These are phyloP conservation scores for Colletotrichum tropicicola DNA, from an alignment of 2,329 filamentous ascomycete species.

Conservation along the genomic window DNA sequence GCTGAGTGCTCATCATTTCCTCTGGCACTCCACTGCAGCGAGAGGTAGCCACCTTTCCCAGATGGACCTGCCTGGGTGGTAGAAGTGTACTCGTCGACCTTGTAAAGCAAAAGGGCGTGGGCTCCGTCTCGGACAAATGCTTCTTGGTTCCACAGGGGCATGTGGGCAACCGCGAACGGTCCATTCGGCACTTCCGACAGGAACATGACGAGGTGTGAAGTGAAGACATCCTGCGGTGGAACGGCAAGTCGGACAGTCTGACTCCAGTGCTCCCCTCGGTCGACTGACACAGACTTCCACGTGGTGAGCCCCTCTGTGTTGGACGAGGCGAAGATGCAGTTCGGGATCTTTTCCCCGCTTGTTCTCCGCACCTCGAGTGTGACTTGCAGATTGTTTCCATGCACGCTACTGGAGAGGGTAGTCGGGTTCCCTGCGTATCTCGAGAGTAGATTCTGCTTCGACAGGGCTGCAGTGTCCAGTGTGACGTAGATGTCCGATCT, in stretches of 20 bases:
- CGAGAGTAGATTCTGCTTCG: constrained; percentile 76
- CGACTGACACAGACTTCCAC: constrained; percentile 86
- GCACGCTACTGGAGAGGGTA: constrained; percentile 68
- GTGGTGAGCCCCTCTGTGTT: constrained; percentile 82
- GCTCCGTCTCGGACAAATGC: constrained; percentile 89
- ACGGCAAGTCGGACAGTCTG: constrained; percentile 87
- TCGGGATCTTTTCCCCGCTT: constrained; percentile 83
- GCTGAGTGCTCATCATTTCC: constrained; percentile 73
- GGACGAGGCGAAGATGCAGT: constrained; percentile 87
- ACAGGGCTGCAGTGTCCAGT: constrained; percentile 79
- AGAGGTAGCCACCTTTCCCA: constrained; percentile 88
- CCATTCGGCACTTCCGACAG: constrained; percentile 86
- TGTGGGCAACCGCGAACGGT: constrained; percentile 90
- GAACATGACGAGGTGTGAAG: constrained; percentile 88
- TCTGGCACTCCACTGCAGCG: constrained; percentile 79
- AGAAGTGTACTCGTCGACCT: constrained; percentile 90
- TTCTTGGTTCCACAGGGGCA: constrained; percentile 92
- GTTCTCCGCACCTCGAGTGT: constrained; percentile 87
- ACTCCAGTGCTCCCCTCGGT: constrained; percentile 85
- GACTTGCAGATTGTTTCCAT: constrained; percentile 82
- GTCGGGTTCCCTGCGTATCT: constrained; percentile 78
- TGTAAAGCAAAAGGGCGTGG: constrained; percentile 85
- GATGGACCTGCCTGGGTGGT: constrained; percentile 66
- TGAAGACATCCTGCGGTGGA: constrained; percentile 79
- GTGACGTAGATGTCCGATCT: constrained; percentile 97